Evolutionary conservation across 306 rosid genomes (phyloP).

Genomic region (Lupinus albus): DNA sequence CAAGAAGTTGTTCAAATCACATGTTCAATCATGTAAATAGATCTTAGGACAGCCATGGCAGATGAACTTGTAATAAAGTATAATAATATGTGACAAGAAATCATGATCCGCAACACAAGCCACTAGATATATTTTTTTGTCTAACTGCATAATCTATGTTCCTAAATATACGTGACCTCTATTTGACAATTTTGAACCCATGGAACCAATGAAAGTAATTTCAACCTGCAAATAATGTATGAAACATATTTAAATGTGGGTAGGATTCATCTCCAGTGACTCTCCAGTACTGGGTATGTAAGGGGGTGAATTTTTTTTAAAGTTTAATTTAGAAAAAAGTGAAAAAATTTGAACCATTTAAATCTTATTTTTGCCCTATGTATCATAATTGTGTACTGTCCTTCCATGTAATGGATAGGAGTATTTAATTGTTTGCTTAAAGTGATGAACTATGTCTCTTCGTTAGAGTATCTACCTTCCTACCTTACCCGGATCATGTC

Average conservation of each 20-base stretch:
- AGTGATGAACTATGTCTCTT: slow-evolving; percentile 38
- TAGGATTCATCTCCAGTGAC: no score
- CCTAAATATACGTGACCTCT: slow-evolving; percentile 3
- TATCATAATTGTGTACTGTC: no score
- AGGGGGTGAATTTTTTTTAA: no score
- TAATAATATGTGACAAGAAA: slow-evolving; percentile 27
- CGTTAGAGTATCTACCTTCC: slow-evolving; percentile 26
- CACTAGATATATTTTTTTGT: slow-evolving; percentile 6
- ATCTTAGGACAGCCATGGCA: background rate
- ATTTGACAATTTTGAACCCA: background rate
- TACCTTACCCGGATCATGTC: slow-evolving; percentile 40
- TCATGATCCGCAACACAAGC: slow-evolving; percentile 38
- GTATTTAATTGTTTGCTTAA: no score
- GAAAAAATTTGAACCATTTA: no score
- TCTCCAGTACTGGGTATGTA: no score
- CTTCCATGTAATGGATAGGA: no score
- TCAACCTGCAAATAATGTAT: background rate
- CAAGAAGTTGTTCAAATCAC: no score
- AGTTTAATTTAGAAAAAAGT: no score
- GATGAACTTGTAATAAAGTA: slow-evolving; percentile 26
- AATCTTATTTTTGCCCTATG: no score
- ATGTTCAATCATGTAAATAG: background rate
- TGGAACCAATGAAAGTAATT: slow-evolving; percentile 31
- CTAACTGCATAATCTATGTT: slow-evolving; percentile 18
- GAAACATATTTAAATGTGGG: slow-evolving; percentile 21